These are phyloP conservation scores for Boletus rubroflammeus DNA, from an alignment of 768 basidiomycete genomes.

Conservation along the genomic window DNA sequence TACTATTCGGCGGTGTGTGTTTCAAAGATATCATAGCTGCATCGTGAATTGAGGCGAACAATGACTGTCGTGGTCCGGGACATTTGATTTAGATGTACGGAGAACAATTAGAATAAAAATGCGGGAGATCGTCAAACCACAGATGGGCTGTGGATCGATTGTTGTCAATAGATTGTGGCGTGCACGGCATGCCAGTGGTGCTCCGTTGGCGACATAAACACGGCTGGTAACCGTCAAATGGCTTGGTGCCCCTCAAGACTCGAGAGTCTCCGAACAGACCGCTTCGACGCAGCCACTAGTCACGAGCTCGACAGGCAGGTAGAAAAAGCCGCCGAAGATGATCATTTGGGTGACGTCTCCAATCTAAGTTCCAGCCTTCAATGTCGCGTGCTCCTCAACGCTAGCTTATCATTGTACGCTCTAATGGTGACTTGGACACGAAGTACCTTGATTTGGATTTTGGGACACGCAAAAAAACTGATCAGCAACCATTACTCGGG, in stretches of 20 bases:
- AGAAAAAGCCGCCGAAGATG: not conserved
- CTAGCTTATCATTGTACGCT: too few relatives aligned
- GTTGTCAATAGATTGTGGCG: not conserved
- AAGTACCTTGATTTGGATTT: accelerated
- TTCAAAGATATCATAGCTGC: too few relatives aligned
- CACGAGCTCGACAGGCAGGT: not conserved
- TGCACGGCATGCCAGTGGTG: too few relatives aligned
- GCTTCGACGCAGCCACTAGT: not conserved
- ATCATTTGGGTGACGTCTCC: not conserved
- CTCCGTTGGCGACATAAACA: not conserved
- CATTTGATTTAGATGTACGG: too few relatives aligned
- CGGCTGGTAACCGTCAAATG: too few relatives aligned
- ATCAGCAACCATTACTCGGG: not conserved
- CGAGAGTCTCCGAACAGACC: too few relatives aligned
- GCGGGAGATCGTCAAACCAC: too few relatives aligned
- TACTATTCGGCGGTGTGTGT: too few relatives aligned
- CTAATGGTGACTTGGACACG: not conserved
- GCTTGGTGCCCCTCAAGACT: not conserved
- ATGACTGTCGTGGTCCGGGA: too few relatives aligned
- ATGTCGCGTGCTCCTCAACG: not conserved
- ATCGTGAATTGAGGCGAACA: too few relatives aligned
- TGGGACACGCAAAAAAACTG: not conserved
- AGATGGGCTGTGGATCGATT: too few relatives aligned
- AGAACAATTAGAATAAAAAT: too few relatives aligned
- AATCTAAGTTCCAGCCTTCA: not conserved